A percentile compares a stretch with the other conserved stretches of the same genome.
Conservation (phyloP, 2,329 filamentous ascomycete species). For the Neocatenulostroma microsporum region DNA sequence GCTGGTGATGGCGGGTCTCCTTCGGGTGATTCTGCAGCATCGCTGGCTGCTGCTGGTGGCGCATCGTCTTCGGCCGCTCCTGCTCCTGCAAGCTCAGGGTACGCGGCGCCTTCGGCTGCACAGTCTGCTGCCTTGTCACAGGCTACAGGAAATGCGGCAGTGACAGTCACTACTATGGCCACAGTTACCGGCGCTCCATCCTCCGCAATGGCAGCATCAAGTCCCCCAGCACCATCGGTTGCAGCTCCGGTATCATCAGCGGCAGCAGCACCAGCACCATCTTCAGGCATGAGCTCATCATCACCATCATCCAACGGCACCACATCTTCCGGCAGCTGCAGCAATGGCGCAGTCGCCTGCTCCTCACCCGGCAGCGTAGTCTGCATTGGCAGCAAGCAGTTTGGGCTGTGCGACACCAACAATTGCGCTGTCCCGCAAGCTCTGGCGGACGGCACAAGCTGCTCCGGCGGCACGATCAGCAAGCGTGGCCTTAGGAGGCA, state of each 20-base stretch:
- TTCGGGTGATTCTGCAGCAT: background rate
- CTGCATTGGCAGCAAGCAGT: constrained; percentile 37
- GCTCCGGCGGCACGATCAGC: constrained; percentile 30
- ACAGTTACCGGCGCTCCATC: constrained; percentile 7
- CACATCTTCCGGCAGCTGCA: constrained; percentile 12
- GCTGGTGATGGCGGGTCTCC: background rate
- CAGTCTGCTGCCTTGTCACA: constrained; percentile 1
- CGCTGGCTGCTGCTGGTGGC: background rate
- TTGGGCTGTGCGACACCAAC: constrained; percentile 38
- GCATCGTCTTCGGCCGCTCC: too few species aligned
- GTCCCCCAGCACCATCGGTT: constrained; percentile 4
- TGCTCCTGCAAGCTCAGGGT: too few species aligned
- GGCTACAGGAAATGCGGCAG: constrained; percentile 1
- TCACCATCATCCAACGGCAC: constrained; percentile 4
- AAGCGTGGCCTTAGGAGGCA: constrained; percentile 14
- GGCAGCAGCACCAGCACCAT: constrained; percentile 4
- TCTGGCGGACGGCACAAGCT: constrained; percentile 36
- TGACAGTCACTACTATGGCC: constrained; percentile 11
- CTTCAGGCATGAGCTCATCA: constrained; percentile 6
- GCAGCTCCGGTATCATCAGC: constrained; percentile 5
- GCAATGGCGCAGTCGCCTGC: constrained; percentile 28
- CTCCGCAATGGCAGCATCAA: background rate
- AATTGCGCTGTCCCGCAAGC: constrained; percentile 34
- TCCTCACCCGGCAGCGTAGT: constrained; percentile 34
- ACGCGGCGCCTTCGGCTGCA: background rate